Conservation (phyloP, 129 eudicot species). For the Flaveria bidentis region DNA sequence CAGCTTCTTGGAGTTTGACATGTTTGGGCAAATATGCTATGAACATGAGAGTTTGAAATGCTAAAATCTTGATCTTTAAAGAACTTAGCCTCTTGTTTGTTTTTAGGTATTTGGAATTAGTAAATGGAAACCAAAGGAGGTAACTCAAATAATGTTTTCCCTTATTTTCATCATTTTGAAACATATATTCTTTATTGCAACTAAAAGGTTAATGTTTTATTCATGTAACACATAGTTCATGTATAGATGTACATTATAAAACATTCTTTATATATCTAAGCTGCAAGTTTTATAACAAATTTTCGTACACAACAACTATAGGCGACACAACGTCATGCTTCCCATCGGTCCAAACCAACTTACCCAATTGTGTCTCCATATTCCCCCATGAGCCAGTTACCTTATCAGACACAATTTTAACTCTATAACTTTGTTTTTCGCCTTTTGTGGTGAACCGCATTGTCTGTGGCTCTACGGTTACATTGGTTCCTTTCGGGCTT, state of each 20-base stretch:
- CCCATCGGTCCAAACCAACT: conserved; percentile 65
- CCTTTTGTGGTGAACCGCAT: conserved; percentile 53
- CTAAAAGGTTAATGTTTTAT: neutral
- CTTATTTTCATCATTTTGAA: too few relatives aligned
- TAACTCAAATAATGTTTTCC: too few relatives aligned
- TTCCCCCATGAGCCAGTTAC: conserved; percentile 35
- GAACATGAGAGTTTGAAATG: too few relatives aligned
- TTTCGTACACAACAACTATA: conserved; percentile 53
- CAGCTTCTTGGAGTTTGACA: too few relatives aligned
- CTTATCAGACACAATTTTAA: conserved; percentile 44
- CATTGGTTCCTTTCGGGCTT: conserved; percentile 41
- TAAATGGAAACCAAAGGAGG: too few relatives aligned
- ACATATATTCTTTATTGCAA: too few relatives aligned
- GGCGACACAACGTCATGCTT: conserved; percentile 65
- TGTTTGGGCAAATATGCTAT: too few relatives aligned
- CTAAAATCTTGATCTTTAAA: too few relatives aligned
- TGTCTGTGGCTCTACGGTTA: conserved; percentile 45
- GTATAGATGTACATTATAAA: neutral
- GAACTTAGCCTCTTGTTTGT: too few relatives aligned
- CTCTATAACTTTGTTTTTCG: conserved; percentile 53
- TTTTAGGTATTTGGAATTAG: too few relatives aligned
- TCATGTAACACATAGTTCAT: neutral
- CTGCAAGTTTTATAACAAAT: conserved; percentile 30
- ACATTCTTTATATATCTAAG: neutral
- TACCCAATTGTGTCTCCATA: conserved; percentile 45